phyloP scores from a whole-genome alignment of 2,329 filamentous ascomycete species.

The Pyrenophora tritici-repentis region DNA sequence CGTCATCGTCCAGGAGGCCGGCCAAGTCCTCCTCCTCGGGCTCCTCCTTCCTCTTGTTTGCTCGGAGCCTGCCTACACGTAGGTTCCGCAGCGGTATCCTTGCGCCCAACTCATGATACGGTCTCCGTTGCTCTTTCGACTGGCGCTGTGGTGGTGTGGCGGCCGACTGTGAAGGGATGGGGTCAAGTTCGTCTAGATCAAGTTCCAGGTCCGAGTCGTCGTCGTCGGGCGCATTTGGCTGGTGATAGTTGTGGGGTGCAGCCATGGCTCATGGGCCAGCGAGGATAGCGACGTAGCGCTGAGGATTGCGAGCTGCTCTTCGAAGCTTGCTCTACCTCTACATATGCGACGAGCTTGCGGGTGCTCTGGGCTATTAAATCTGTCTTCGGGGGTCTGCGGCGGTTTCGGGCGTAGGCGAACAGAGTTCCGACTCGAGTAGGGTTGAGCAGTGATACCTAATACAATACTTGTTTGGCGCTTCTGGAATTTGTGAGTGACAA shows the following conservation, averaged over 20 bases:
- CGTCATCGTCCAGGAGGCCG: slow-evolving; percentile 68
- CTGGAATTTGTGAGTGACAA: neutral
- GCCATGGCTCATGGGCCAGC: slow-evolving; percentile 52
- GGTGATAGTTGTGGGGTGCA: slow-evolving; percentile 52
- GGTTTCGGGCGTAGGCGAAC: slow-evolving; percentile 21
- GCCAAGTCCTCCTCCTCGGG: slow-evolving; percentile 68
- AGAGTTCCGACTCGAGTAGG: slow-evolving; percentile 10
- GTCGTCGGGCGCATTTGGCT: slow-evolving; percentile 65
- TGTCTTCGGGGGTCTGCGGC: slow-evolving; percentile 36
- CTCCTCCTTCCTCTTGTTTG: slow-evolving; percentile 50
- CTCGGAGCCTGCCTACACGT: slow-evolving; percentile 54
- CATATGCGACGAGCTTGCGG: slow-evolving; percentile 15
- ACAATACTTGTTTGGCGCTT: neutral
- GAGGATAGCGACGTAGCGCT: slow-evolving; percentile 1
- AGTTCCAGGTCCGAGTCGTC: slow-evolving; percentile 78
- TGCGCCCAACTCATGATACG: slow-evolving; percentile 51
- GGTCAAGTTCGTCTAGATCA: slow-evolving; percentile 80
- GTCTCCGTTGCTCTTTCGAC: slow-evolving; percentile 39
- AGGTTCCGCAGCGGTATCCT: slow-evolving; percentile 72
- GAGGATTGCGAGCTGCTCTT: neutral
- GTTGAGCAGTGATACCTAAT: slow-evolving; percentile 1
- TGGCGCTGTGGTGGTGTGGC: slow-evolving; percentile 32
- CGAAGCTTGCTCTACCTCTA: slow-evolving; percentile 4
- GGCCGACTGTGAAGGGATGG: slow-evolving; percentile 46
- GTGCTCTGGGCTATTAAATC: slow-evolving; percentile 5